A percentile compares a stretch with the other conserved stretches of the same genome.
Evolutionary conservation across 495 filamentous ascomycete genomes (phyloP).

Genomic region (Penicillium arizonense): DNA sequence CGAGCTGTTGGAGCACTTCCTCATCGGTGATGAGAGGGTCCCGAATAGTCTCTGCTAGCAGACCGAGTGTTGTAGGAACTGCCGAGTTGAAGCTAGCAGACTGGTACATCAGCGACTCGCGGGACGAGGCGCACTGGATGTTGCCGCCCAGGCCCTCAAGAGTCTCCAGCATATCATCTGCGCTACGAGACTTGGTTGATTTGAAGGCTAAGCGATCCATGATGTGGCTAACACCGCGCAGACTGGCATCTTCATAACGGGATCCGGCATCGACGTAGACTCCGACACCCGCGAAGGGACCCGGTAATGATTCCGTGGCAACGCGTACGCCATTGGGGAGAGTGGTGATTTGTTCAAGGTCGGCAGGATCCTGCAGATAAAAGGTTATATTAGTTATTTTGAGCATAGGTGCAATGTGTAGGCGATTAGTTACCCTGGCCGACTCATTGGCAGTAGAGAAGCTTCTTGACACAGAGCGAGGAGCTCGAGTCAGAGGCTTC

Average conservation of each 20-base stretch:
- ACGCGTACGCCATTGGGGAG: conserved; percentile 93
- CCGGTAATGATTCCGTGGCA: conserved; percentile 91
- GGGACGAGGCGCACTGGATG: conserved; percentile 91
- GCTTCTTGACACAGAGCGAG: conserved; percentile 41
- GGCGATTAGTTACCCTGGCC: conserved; percentile 32
- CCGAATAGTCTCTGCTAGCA: conserved; percentile 92
- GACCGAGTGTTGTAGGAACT: conserved; percentile 74
- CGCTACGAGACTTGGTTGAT: conserved; percentile 70
- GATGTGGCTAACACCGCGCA: conserved; percentile 92
- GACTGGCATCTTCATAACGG: conserved; percentile 81
- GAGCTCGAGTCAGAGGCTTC: conserved; percentile 38
- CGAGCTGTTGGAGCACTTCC: conserved; percentile 81
- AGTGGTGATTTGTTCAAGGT: conserved; percentile 84
- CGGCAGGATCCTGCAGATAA: conserved; percentile 70
- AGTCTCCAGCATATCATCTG: conserved; percentile 83
- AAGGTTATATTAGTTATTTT: conserved; percentile 9
- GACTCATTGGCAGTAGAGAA: conserved; percentile 41
- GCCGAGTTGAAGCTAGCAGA: conserved; percentile 95
- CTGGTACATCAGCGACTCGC: conserved; percentile 98
- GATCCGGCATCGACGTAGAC: conserved; percentile 98
- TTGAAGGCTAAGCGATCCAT: conserved; percentile 97
- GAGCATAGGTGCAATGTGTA: neutral
- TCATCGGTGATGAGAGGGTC: conserved; percentile 87
- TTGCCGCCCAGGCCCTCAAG: conserved; percentile 89
- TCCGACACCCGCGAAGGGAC: conserved; percentile 91